Base-by-base conservation (phyloP, 2,329 filamentous ascomycete species). In the Penicillium sp. region DNA sequence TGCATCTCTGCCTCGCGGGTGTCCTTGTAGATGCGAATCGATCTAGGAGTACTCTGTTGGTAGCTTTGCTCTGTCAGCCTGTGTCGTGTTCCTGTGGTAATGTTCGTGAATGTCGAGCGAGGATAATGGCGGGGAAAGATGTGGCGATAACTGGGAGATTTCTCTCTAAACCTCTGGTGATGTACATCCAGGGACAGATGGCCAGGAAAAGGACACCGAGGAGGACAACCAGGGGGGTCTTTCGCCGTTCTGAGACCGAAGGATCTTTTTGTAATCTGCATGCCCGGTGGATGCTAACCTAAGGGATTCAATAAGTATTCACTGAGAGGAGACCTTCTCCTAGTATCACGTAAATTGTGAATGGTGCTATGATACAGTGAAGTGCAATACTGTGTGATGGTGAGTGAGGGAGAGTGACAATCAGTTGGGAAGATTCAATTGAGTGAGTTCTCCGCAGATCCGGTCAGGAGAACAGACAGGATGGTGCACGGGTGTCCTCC, bases 21-120 rank as follows among this genome's bases (percentile, higher is more conserved):
- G 5, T 91, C 90, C 75, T 84, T 84, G 56, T 84, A 81, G 62
- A 95, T 13, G 86, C 91, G 71, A 94, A 95, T 24, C 91, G 77
- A 0, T 90, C 91, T 52, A 95, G 70, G 66, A 94, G 94, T 72
- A 94, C 76, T 0, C 90, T 90, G 74, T 95, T 91, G 11, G 93
- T 85, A 0, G 84, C 87, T 21, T 84, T 81, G 51, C 83, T 84
- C 57, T 94, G 76, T 61, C 81, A 72, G 8, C 71, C 69, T 5
- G 50, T n/a, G n/a, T n/a, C n/a, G n/a, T n/a, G n/a, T n/a, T n/a
- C n/a, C n/a, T n/a, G n/a, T n/a, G n/a, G n/a, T n/a, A n/a, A n/a
- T n/a, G n/a, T n/a, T n/a, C n/a, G 71, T 95, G 91, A 0, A 90
- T 90, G 52, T 90, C 91, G 23, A 89, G 77, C 42, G 83, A 75